Conservation (phyloP, 2,329 filamentous ascomycete genomes). For the Pseudovirgaria hyperparasitica region DNA sequence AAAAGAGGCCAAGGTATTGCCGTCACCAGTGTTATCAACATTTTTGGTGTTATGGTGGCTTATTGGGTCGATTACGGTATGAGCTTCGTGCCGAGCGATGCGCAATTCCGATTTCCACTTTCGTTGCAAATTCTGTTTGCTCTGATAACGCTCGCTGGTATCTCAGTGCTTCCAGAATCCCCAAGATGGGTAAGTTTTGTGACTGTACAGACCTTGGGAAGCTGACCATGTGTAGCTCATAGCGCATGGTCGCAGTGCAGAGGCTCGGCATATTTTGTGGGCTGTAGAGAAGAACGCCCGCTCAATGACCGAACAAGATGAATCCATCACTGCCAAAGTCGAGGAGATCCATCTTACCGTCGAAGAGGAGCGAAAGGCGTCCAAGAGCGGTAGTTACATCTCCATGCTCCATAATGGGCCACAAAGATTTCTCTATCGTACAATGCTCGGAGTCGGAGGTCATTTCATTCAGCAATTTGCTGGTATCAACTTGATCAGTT, state of each 20-base stretch:
- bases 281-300: constrained; percentile 14
- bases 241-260: constrained; percentile 36
- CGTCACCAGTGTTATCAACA: constrained; percentile 62
- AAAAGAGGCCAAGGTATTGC: constrained; percentile 59
- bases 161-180: constrained; percentile 43
- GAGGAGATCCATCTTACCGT: constrained; percentile 28
- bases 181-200: too few relatives aligned
- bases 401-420: constrained; percentile 30
- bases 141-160: constrained; percentile 22
- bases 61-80: constrained; percentile 44
- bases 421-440: constrained; percentile 29
- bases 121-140: constrained; percentile 33
- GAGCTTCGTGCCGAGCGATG: too few relatives aligned
- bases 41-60: constrained; percentile 52
- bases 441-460: constrained; percentile 29
- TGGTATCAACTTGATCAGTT: constrained; percentile 13
- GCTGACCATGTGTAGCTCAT: too few relatives aligned
- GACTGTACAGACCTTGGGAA: too few relatives aligned
- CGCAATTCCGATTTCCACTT: constrained; percentile 29
- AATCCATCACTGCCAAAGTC: constrained; percentile 13
- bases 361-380: constrained; percentile 28
- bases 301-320: constrained; percentile 13
- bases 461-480: constrained; percentile 35
- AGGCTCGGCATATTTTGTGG: constrained; percentile 34
- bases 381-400: constrained; percentile 18